These are phyloP conservation scores for Magnolia officinalis DNA, from an alignment of 164 flowering plant genomes.

Conservation along the genomic window DNA sequence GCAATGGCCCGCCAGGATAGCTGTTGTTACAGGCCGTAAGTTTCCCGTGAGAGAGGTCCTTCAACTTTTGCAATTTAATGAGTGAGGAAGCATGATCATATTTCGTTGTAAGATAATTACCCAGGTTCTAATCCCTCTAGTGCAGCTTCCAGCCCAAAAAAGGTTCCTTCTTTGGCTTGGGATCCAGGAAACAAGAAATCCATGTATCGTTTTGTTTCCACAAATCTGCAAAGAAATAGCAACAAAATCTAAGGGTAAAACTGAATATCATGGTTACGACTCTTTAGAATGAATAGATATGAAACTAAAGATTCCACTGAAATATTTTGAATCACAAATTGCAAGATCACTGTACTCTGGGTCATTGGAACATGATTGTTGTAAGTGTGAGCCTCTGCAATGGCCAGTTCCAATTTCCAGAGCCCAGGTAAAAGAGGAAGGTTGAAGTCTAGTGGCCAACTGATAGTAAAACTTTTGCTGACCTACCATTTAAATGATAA, in stretches of 20 bases:
- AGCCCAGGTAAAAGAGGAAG: too few species aligned
- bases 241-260: background rate
- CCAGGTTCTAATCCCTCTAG: constrained; percentile 86
- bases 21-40: constrained; percentile 28
- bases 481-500: too few species aligned
- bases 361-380: too few species aligned
- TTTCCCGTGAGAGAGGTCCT: background rate
- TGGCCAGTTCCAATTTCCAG: too few species aligned
- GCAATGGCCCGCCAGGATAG: constrained; percentile 87
- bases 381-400: too few species aligned
- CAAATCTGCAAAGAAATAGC: constrained; percentile 48
- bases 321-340: too few species aligned
- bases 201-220: constrained; percentile 91
- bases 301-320: too few species aligned
- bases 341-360: too few species aligned
- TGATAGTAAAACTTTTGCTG: too few species aligned
- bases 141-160: constrained; percentile 87
- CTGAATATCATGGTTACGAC: background rate
- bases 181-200: constrained; percentile 81
- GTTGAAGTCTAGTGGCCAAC: too few species aligned
- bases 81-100: background rate
- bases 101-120: constrained; percentile 29
- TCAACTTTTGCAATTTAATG: background rate
- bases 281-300: background rate
- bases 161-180: constrained; percentile 72